Evolutionary conservation across 805 yeast genomes (phyloP).

Genomic region (Myxozyma nipponensis): DNA sequence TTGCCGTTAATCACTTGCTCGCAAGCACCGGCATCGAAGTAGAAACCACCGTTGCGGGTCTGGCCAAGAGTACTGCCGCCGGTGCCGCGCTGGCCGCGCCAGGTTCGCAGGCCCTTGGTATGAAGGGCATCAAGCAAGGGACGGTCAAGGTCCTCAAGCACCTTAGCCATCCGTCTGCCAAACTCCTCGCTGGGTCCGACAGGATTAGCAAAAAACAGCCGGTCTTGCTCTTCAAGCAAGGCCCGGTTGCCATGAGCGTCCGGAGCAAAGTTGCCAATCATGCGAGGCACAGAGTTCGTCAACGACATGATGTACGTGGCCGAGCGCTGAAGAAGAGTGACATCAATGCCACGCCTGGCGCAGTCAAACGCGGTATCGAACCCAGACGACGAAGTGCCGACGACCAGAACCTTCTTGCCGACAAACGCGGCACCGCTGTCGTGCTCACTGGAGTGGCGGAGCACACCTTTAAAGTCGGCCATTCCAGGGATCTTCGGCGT

Average conservation of each 20-base stretch:
- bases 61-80: not conserved
- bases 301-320: slow-evolving; percentile 1
- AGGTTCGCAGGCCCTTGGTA: not conserved
- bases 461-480: not conserved
- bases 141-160: slow-evolving; percentile 2
- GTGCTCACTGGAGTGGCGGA: not conserved
- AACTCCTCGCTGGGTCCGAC: not conserved
- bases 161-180: not conserved
- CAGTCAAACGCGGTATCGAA: slow-evolving; percentile 4
- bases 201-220: not conserved
- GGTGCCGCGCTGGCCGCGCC: slow-evolving; percentile 1
- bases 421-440: not conserved
- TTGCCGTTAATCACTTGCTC: slow-evolving; percentile 3
- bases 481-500: not conserved
- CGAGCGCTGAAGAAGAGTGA: slow-evolving; percentile 7
- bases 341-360: not conserved
- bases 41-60: slow-evolving; percentile 7
- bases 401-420: slow-evolving; percentile 7
- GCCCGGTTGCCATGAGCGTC: not conserved
- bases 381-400: slow-evolving; percentile 6
- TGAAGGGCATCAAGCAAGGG: not conserved
- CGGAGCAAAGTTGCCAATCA: not conserved
- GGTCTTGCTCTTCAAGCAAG: not conserved
- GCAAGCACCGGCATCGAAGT: slow-evolving; percentile 7
- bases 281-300: not conserved